Base-by-base conservation (phyloP, 2,329 filamentous ascomycete genomes). In the Metarhizium sp. region DNA sequence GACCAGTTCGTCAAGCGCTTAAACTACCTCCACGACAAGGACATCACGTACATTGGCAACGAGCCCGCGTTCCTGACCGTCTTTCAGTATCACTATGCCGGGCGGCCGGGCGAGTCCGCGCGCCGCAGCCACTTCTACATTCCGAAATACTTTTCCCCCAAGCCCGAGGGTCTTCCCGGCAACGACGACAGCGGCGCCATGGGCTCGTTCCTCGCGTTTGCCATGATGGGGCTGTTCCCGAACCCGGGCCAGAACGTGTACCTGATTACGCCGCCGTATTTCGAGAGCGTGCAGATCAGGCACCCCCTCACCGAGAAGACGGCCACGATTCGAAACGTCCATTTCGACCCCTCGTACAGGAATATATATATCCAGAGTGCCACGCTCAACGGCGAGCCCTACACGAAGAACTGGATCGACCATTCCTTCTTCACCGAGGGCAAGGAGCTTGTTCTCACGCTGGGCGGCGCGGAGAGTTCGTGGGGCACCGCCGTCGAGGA, bases 101-200 rank as follows among this genome's bases (percentile, higher is more conserved):
- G 83, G 0, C 78, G 84, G 0, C 86, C 85, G 0, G 85, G 68
- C 0, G 68, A 79, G 1, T 80, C 78, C 0, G 75, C 78, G 1
- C 62, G 66, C 47, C 79, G 81, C 50, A 76, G 78, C 0, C 85
- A 87, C 62, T 79, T 73, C 60, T 88, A 88, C 62, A 86, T 88
- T 47, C 85, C 85, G 0, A 73, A 73, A 0, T 80, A 76, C 61
- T 89, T 88, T 71, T 77, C 79, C 60, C 76, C 80, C 1, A 79
- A 78, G 0, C 69, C 80, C 0, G 71, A 69, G 2, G 86, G 85
- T 0, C 78, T 89, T 7, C 84, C 86, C 0, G 86, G 86, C 0
- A 89, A 88, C 63, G 85, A 88, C 57, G 86, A 89, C 64, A 79
- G 77, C 50, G 86, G 86, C 4, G 83, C 86, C 0, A 88, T 88